Evolutionary conservation across 495 filamentous ascomycete species (phyloP), one percentile per base, ranked within the genome.

Genomic region (Penicillium coprophilum): DNA sequence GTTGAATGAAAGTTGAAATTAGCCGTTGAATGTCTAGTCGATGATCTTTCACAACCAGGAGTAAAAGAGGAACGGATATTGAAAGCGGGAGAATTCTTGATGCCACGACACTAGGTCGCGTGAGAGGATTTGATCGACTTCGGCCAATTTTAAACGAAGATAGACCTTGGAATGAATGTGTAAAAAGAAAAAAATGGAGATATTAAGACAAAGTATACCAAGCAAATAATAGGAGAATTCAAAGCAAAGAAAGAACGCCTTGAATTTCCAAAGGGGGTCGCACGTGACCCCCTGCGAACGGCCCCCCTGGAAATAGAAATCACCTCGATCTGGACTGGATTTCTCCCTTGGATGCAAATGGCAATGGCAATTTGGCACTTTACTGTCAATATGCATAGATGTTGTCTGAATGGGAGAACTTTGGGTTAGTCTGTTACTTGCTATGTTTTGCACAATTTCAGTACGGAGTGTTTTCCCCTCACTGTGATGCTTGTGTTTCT

Each of bases 261-360:
- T 27, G 34, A 53, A 45, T 32, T 32, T 17, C 40, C 24, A 21
- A 46, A 45, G 52, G 52, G 52, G 52, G 21, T 17, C 2, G 2
- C 51, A 53, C 51, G 51, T 53, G 51, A 53, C 30, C 20, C 15
- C 12, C 40, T 30, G 51, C 28, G 31, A 44, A 53, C 51, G 40
- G 34, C 34, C 34, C 44, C 44, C 44, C n/a, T 27, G 21, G 11
- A 34, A 49, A 49, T 49, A 28, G 30, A n/a, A 49, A 23, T 49
- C 17, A 23, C 11, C 17, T 34, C 15, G 28, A 31, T 23, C 11
- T 49, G 21, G 34, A 27, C 24, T 27, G 4, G 24, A 27, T 27
- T 49, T 34, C 19, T 13, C 47, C 32, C 32, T 30, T 48, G 19
- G 31, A 50, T 20, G 47, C 47, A 38, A 17, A 9, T 46, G 44